Evolutionary conservation across 2,329 filamentous ascomycete species (phyloP).

Genomic region (Whalleya microplaca): DNA sequence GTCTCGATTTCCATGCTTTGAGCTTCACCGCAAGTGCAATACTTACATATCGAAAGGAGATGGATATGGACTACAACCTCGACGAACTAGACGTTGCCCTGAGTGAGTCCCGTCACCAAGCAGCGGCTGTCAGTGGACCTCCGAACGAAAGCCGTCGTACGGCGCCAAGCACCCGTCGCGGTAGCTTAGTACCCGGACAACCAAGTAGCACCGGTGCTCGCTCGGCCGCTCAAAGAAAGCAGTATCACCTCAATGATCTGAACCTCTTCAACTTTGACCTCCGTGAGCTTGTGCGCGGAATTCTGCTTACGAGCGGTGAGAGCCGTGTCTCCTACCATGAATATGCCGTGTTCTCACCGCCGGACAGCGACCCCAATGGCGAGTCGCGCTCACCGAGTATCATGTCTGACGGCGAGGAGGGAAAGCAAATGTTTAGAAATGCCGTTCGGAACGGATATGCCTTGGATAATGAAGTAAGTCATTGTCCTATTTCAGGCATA

Average conservation of each 20-base stretch:
- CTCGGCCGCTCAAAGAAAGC: slow-evolving; percentile 8
- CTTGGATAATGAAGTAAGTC: slow-evolving; percentile 33
- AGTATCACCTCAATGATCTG: slow-evolving; percentile 24
- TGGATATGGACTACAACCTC: slow-evolving; percentile 34
- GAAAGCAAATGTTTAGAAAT: slow-evolving; percentile 32
- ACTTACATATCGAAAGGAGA: slow-evolving; percentile 8
- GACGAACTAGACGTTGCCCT: slow-evolving; percentile 35
- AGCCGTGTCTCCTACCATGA: slow-evolving; percentile 37
- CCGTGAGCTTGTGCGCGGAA: slow-evolving; percentile 30
- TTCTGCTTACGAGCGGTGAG: slow-evolving; percentile 30
- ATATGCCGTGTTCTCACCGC: slow-evolving; percentile 35
- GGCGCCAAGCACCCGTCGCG: slow-evolving; percentile 32
- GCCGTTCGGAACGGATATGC: slow-evolving; percentile 32
- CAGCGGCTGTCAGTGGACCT: slow-evolving; percentile 22
- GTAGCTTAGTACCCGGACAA: slow-evolving; percentile 29
- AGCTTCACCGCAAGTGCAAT: not conserved
- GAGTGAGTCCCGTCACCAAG: slow-evolving; percentile 29
- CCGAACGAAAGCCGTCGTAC: slow-evolving; percentile 24
- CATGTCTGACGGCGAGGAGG: slow-evolving; percentile 35
- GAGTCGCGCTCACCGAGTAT: slow-evolving; percentile 34
- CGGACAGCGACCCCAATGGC: slow-evolving; percentile 19
- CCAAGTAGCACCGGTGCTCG: slow-evolving; percentile 13
- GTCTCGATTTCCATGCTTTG: not conserved
- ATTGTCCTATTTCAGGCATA: not conserved
- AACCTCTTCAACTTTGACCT: slow-evolving; percentile 38